Base-by-base conservation (phyloP, 2,329 filamentous ascomycete species). In the Didymellaceae sp. region DNA sequence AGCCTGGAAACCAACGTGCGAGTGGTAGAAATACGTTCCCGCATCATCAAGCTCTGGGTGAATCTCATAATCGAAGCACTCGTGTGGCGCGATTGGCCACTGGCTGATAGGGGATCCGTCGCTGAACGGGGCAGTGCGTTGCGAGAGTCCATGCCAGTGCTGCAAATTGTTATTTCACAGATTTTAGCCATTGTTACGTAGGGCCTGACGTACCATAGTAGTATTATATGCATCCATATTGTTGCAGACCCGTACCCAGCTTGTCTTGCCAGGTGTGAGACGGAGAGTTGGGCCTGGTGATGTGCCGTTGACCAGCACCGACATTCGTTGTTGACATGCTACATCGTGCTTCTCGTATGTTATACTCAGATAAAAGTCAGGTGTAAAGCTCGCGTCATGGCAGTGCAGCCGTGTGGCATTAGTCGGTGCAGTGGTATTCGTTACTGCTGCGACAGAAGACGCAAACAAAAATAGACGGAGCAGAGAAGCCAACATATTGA, bases 21-120 rank as follows among this genome's bases (percentile, higher is more conserved):
- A 87, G 62, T 88, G 86, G 61, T 88, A 88, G 63, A 86, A 87
- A 62, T 87, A 88, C 0, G 84, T 84, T 4, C 86, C 86, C 0
- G 82, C 80, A 45, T 83, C 79, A 5, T 78, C 80, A 1, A 65
- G 33, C 3, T 80, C 68, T 0, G 83, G 79, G 13, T 77, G 76
- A 3, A 88, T 71, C 61, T 88, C 84, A 62, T 88, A 88, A 71
- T 88, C 86, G 66, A 88, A 88, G 70, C 82, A 88, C 51, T 82
- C 77, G 1, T 75, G 69, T 0, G 84, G 78, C 0, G 82, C 79
- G 28, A 88, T 87, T 0, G 86, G 84, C 86, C 85, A 89, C 58
- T 88, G 85, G 14, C 79, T 79, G 2, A 81, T 84, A 0, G 85
- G 83, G 0, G 82, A 78, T 4, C 86, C 86, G 57, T 88, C 86